Base-by-base conservation (phyloP, 768 basidiomycete genomes). In the Suillus tomentosus region DNA sequence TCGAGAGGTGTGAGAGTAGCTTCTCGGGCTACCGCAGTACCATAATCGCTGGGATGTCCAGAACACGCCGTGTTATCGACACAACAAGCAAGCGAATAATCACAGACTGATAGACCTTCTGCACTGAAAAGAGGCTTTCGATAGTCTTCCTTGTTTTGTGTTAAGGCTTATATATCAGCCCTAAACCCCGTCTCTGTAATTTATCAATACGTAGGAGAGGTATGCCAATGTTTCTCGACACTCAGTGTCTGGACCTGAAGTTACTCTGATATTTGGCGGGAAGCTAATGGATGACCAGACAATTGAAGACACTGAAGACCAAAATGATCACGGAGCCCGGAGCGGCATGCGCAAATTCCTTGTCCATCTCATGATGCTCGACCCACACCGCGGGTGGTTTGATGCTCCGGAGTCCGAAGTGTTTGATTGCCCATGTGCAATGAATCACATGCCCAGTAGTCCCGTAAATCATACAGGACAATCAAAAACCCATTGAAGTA, bases 11-110 rank as follows among this genome's bases (percentile, higher is more conserved):
- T 34, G 36, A 51, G 50, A 24, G n/a, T 27, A 27, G 61, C 54
- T 37, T 62, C 50, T 62, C 57, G 4, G 61, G 61, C n/a, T 56
- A 55, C 15, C 36, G 56, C 61, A 62, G 53, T 39, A 55, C 39
- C 22, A 62, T 61, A 36, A 39, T 62, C 19, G 58, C 58, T 40
- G 43, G 43, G 58, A 40, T 50, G 58, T 60, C 22, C 53, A 54
- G 19, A 54, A 54, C 19, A 54, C 34, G 53, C 34, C 53, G 31
- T 54, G 53, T 54, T 54, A 54, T 54, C 53, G 53, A 54, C 53
- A 54, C 31, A 54, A n/a, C 34, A 54, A 54, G 53, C 19, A 54
- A 54, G 36, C 19, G 34, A 36, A 54, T 54, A n/a, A 54, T 54
- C 53, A 54, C 53, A 11, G 53, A 19, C 10, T n/a, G 53, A 54